Percentiles rank a stretch among this genome's conserved stretches.
phyloP scores from a whole-genome alignment of 495 filamentous ascomycete genomes.

The Talaromyces thailandensis region DNA sequence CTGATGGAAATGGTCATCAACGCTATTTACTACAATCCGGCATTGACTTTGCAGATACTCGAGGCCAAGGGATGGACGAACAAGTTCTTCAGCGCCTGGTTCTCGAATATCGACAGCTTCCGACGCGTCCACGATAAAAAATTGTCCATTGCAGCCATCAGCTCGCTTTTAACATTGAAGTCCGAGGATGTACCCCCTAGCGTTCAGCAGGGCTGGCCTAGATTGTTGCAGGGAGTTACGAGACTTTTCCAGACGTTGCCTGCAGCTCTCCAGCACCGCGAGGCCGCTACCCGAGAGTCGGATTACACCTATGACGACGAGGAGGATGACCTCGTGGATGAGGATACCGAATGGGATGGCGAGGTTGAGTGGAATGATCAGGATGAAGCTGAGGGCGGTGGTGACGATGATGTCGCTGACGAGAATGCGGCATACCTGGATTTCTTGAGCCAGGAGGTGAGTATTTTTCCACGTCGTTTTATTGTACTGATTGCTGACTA shows the following conservation, averaged over 20 bases:
- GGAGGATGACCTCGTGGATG: slow-evolving; percentile 69
- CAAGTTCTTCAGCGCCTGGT: slow-evolving; percentile 98
- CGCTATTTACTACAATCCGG: slow-evolving; percentile 91
- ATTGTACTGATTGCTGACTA: slow-evolving; percentile 8
- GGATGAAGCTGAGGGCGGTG: slow-evolving; percentile 44
- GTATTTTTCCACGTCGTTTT: slow-evolving; percentile 11
- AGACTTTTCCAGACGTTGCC: slow-evolving; percentile 87
- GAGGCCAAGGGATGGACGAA: slow-evolving; percentile 96
- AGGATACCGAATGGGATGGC: slow-evolving; percentile 55
- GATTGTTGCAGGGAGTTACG: slow-evolving; percentile 83
- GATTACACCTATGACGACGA: slow-evolving; percentile 72
- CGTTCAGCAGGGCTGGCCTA: slow-evolving; percentile 94
- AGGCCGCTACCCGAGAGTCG: slow-evolving; percentile 82
- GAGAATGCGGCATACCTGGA: slow-evolving; percentile 93
- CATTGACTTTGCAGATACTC: slow-evolving; percentile 70
- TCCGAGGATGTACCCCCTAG: slow-evolving; percentile 73
- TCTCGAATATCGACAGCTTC: slow-evolving; percentile 90
- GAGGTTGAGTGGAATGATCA: slow-evolving; percentile 65
- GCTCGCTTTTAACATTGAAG: slow-evolving; percentile 66
- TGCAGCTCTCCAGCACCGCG: slow-evolving; percentile 76
- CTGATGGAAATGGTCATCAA: slow-evolving; percentile 99
- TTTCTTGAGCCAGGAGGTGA: slow-evolving; percentile 84
- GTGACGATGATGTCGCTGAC: slow-evolving; percentile 62
- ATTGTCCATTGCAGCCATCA: slow-evolving; percentile 88
- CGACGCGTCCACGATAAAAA: slow-evolving; percentile 96